A percentile compares a stretch with the other conserved stretches of the same genome.
Evolutionary conservation across 2,329 filamentous ascomycete species (phyloP).

Genomic region (Clarireedia sp.): DNA sequence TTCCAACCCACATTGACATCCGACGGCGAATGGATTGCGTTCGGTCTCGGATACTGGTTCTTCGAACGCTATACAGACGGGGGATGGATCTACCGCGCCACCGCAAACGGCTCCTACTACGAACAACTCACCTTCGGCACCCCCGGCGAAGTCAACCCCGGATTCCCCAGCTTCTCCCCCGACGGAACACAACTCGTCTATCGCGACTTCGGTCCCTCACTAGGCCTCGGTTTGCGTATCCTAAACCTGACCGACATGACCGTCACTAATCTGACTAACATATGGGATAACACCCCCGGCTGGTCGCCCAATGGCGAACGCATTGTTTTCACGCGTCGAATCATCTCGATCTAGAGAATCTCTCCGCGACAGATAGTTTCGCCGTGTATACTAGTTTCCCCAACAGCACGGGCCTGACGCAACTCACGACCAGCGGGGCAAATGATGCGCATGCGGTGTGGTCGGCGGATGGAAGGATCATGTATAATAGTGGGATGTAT

Average conservation of each 20-base stretch:
- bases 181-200: constrained; percentile 33
- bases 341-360: constrained; percentile 15
- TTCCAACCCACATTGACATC: constrained; percentile 35
- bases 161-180: constrained; percentile 34
- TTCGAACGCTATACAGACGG: constrained; percentile 24
- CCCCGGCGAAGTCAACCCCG: constrained; percentile 27
- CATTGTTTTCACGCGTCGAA: constrained; percentile 35
- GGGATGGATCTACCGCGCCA: constrained; percentile 15
- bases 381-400: constrained; percentile 36
- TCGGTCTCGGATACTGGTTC: constrained; percentile 36
- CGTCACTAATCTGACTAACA: constrained; percentile 29
- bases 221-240: constrained; percentile 28
- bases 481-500: constrained; percentile 36
- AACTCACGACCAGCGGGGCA: constrained; percentile 30
- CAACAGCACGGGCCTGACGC: constrained; percentile 32
- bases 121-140: constrained; percentile 31
- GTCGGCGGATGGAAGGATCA: constrained; percentile 35
- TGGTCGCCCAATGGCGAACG: constrained; percentile 34
- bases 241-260: constrained; percentile 24
- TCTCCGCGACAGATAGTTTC: constrained; percentile 23
- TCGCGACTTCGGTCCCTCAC: constrained; percentile 27
- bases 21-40: constrained; percentile 32
- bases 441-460: constrained; percentile 40
- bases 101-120: constrained; percentile 14
- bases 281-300: constrained; percentile 34